These are phyloP conservation scores for Panicum virgatum DNA, from an alignment of 202 grass and related monocot genomes.

Conservation along the genomic window DNA sequence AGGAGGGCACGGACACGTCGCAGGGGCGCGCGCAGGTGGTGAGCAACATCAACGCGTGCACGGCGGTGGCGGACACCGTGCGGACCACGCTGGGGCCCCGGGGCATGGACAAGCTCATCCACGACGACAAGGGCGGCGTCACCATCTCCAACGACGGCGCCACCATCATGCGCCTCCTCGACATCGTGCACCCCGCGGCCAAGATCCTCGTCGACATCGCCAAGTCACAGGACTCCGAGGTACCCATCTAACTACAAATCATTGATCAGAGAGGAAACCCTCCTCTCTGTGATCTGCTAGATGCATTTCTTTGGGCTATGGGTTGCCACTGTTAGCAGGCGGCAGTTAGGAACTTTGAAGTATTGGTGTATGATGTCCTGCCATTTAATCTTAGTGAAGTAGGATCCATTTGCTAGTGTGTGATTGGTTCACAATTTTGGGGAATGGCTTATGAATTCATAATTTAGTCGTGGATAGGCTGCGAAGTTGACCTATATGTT, in stretches of 20 bases:
- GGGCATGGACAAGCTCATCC: constrained; percentile 98
- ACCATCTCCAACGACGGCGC: constrained; percentile 98
- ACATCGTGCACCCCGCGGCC: constrained; percentile 89
- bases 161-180: constrained; percentile 94
- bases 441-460: neutral
- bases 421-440: neutral
- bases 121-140: constrained; percentile 87
- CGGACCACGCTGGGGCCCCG: constrained; percentile 88
- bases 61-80: constrained; percentile 74
- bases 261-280: neutral
- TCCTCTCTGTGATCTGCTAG: neutral
- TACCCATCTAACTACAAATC: constrained; percentile 9
- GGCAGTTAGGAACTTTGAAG: neutral
- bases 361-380: neutral
- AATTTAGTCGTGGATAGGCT: neutral
- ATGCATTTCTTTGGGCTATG: constrained; percentile 14
- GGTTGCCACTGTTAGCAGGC: neutral
- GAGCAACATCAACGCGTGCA: constrained; percentile 97
- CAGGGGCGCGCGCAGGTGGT: constrained; percentile 85
- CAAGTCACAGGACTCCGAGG: constrained; percentile 97
- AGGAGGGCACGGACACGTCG: constrained; percentile 98
- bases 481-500: neutral
- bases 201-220: constrained; percentile 95
- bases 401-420: neutral
- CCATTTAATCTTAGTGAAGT: neutral